Base-by-base conservation (phyloP, 768 basidiomycete genomes). In the Megacollybia marginata region DNA sequence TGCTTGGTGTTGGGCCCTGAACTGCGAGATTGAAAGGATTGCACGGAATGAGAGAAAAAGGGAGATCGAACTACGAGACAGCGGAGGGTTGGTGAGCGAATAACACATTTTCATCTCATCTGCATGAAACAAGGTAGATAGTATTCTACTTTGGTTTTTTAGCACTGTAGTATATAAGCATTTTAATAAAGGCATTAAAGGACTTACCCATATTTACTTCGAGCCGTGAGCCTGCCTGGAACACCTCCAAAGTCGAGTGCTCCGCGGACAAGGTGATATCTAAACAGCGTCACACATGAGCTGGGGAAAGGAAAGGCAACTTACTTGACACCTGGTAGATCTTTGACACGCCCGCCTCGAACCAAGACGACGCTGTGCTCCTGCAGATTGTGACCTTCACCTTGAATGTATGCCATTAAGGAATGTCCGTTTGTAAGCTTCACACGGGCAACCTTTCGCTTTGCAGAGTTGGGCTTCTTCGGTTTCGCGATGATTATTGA, bases 401-500 rank as follows among this genome's bases (percentile, higher is more conserved):
- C 96, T 42, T 87, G 89, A 51, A 98, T 92, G 65, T 97, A 98
- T 13, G 92, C 93, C 73, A 88, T 88, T 54, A 93, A 76, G 40
- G 82, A 84, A 65, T 88, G 85, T 46, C 96, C 96, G 11, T 85
- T 92, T 18, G 85, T 79, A 49, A 99, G 74, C 70, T 95, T 95
- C 57, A 99, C 85, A 59, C 90, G 79, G 42, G 93, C 93, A 50
- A 98, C 91, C 71, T 97, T 98, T 53, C 96, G 90, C 62, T 96
- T 92, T 34, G 94, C 94, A 9, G 95, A 98, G 68, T 99, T 99
- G 54, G 96, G 96, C 63, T 99, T 99, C 74, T 92, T 96, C 19
- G 96, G 96, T 58, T 83, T 89, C 55, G 78, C 80, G 47, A 83
- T 89, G 56, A 83, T 80, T 36, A 92, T 74, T 55, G 83, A 81